A percentile compares a stretch with the other conserved stretches of the same genome.
These are phyloP conservation scores for Fomitopsis betulina DNA, from an alignment of 1,284 basidiomycete genomes.

Conservation along the genomic window DNA sequence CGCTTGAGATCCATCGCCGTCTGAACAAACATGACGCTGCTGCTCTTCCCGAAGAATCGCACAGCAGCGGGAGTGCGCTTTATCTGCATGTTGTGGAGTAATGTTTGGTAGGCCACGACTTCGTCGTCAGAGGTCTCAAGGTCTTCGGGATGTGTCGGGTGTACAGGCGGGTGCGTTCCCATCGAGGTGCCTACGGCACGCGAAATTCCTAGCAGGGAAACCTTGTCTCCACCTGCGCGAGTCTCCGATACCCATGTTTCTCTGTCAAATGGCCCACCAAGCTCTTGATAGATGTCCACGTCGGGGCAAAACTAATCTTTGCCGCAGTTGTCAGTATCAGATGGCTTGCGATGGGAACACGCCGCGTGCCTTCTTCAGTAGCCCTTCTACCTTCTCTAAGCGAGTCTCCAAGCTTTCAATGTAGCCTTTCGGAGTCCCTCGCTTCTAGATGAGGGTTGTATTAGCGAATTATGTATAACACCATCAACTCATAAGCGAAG, in stretches of 20 bases:
- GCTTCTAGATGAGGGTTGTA: slow-evolving; percentile 57
- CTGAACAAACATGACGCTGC: slow-evolving; percentile 44
- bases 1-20: slow-evolving; percentile 48
- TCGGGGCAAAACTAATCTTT: slow-evolving; percentile 42
- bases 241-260: slow-evolving; percentile 38
- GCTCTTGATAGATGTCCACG: slow-evolving; percentile 42
- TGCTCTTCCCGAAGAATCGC: slow-evolving; percentile 51
- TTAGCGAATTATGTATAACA: background rate
- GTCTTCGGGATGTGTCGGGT: slow-evolving; percentile 23
- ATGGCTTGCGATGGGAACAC: slow-evolving; percentile 4
- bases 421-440: slow-evolving; percentile 82
- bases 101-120: slow-evolving; percentile 22
- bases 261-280: slow-evolving; percentile 43
- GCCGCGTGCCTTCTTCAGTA: slow-evolving; percentile 51
- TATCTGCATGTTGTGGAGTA: slow-evolving; percentile 24
- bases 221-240: slow-evolving; percentile 11
- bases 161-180: slow-evolving; percentile 2
- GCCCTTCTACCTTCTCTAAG: slow-evolving; percentile 66
- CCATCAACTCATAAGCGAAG: background rate
- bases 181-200: slow-evolving; percentile 10
- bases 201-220: slow-evolving; percentile 6
- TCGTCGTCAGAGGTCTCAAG: slow-evolving; percentile 36
- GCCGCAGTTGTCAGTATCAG: background rate
- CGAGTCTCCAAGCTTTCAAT: slow-evolving; percentile 70
- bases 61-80: slow-evolving; percentile 26